Base-by-base conservation (phyloP, 768 basidiomycete species). In the Kwoniella sp. region DNA sequence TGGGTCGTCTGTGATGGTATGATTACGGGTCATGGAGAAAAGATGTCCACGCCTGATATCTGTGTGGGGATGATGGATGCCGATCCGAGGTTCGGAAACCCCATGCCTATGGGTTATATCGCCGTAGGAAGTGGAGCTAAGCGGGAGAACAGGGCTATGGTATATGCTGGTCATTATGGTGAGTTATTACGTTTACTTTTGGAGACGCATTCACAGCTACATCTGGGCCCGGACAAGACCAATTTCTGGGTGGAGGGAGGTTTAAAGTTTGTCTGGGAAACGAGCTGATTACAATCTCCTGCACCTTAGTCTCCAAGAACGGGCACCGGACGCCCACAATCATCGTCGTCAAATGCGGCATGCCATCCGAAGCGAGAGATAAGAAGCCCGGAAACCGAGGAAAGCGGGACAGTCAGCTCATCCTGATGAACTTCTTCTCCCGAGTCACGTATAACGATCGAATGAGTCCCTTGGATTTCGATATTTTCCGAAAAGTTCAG, bases 101-200 rank as follows among this genome's bases (percentile, higher is more conserved):
- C 96, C 1, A 86, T 87, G 49, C 92, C 95, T 3, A 95, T 98
- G 94, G 88, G 85, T 66, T 99, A 97, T 76, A 81, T 85, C 60
- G 90, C 96, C 1, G 92, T 99, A 27, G 96, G 92, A 1, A 86
- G 88, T 9, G 95, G 96, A 1, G 81, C 86, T 21, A 97, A 98
- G 83, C 85, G 84, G 57, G 88, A 93, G 77, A 99, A 99, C 72
- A 85, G 92, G 58, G 95, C 95, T 7, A 91, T 96, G 91, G 90
- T 98, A 21, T 98, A 99, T 83, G 96, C 96, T 55, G 96, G 96
- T n/a, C 95, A 99, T 83, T 97, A 98, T 81, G 90, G 92, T 94
- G 79, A 77, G 92, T 85, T 33, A n/a, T n/a, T n/a, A n/a, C n/a
- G n/a, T n/a, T n/a, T n/a, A n/a, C n/a, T n/a, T n/a, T n/a, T n/a